Evolutionary conservation across 2,329 filamentous ascomycete species (phyloP).

Genomic region (Ophiocordyceps sinensis): DNA sequence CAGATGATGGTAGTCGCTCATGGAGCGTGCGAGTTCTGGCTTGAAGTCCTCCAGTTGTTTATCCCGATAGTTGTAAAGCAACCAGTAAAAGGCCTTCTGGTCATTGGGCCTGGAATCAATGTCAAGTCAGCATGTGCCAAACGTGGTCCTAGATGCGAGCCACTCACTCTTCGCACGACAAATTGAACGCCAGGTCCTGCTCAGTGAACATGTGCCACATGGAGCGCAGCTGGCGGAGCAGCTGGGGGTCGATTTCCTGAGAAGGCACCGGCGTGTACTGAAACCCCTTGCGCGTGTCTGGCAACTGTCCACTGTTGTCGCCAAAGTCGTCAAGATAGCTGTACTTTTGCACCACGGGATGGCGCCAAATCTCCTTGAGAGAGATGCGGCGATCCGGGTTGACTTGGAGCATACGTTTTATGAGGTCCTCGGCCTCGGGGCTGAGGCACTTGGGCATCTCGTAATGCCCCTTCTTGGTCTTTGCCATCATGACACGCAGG

Average conservation of each 20-base stretch:
- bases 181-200: slow-evolving; percentile 51
- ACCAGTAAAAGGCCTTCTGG: slow-evolving; percentile 84
- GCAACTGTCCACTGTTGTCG: slow-evolving; percentile 35
- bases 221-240: slow-evolving; percentile 73
- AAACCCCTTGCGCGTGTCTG: slow-evolving; percentile 46
- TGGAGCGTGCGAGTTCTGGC: slow-evolving; percentile 64
- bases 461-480: slow-evolving; percentile 45
- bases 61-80: slow-evolving; percentile 69
- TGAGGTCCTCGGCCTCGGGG: slow-evolving; percentile 59
- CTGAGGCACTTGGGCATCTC: slow-evolving; percentile 49
- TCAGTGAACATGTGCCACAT: slow-evolving; percentile 82
- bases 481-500: slow-evolving; percentile 45
- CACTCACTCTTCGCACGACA: slow-evolving; percentile 51
- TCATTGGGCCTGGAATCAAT: slow-evolving; percentile 54
- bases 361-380: slow-evolving; percentile 70
- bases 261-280: slow-evolving; percentile 41
- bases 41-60: slow-evolving; percentile 80
- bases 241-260: slow-evolving; percentile 63
- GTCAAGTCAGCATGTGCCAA: neutral
- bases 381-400: slow-evolving; percentile 68
- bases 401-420: slow-evolving; percentile 63
- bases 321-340: slow-evolving; percentile 58
- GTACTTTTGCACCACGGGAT: slow-evolving; percentile 77
- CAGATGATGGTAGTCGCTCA: slow-evolving; percentile 82
- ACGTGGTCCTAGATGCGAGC: neutral